These are phyloP conservation scores for Basipetospora chlamydospora DNA, from an alignment of 2,329 filamentous ascomycete genomes.

Conservation along the genomic window DNA sequence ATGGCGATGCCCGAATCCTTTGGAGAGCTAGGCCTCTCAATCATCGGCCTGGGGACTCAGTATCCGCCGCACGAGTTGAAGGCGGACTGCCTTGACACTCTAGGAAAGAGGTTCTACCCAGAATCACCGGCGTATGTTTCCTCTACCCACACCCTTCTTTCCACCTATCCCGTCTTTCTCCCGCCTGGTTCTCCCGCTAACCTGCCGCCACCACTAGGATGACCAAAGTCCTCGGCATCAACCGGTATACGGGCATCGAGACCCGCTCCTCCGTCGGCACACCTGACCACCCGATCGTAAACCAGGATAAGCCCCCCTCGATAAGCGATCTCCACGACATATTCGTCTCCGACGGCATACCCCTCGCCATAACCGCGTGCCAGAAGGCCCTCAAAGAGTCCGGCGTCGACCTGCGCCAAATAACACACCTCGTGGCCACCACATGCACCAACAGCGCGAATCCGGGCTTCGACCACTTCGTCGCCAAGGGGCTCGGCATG, in stretches of 20 bases:
- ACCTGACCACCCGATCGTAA: constrained; percentile 46
- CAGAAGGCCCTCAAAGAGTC: constrained; percentile 42
- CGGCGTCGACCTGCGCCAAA: constrained; percentile 31
- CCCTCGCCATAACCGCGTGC: constrained; percentile 39
- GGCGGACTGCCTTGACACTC: constrained; percentile 32
- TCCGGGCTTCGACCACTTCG: constrained; percentile 52
- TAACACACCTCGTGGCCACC: constrained; percentile 53
- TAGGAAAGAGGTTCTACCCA: constrained; percentile 43
- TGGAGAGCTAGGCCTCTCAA: constrained; percentile 42
- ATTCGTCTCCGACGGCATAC: constrained; percentile 43
- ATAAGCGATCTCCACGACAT: constrained; percentile 39
- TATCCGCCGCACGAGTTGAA: constrained; percentile 44
- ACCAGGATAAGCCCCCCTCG: constrained; percentile 33
- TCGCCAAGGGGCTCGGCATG: constrained; percentile 43
- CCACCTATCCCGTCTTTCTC: not conserved
- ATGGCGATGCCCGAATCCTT: constrained; percentile 29
- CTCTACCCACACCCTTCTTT: not conserved
- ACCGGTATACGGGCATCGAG: constrained; percentile 50
- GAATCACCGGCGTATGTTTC: constrained; percentile 40
- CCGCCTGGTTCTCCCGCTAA: not conserved
- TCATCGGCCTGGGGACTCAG: constrained; percentile 42
- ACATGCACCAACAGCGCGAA: constrained; percentile 58
- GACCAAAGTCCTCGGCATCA: constrained; percentile 48
- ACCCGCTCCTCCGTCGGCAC: constrained; percentile 46
- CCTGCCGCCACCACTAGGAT: constrained; percentile 27